Percentiles rank a stretch among this genome's conserved stretches.
These are phyloP conservation scores for Podospora conica DNA, from an alignment of 495 filamentous ascomycete species.

Conservation along the genomic window DNA sequence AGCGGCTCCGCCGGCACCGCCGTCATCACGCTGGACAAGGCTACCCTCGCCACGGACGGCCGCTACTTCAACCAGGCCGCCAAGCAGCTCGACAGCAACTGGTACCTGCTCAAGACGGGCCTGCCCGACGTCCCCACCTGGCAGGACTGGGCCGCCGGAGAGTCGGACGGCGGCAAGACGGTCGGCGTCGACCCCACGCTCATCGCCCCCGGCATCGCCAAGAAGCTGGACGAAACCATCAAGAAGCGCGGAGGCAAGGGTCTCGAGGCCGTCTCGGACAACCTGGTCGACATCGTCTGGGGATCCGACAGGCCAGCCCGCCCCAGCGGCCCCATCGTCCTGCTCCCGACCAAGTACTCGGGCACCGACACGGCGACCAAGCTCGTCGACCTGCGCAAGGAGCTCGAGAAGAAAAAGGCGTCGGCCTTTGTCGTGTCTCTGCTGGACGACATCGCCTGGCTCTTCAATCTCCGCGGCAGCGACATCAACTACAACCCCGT, in stretches of 20 bases:
- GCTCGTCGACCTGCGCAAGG: slow-evolving; percentile 79
- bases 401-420: slow-evolving; percentile 85
- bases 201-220: slow-evolving; percentile 76
- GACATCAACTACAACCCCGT: slow-evolving; percentile 99
- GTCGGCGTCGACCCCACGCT: slow-evolving; percentile 91
- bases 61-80: slow-evolving; percentile 97
- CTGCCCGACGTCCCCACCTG: slow-evolving; percentile 91
- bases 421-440: slow-evolving; percentile 86
- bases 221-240: slow-evolving; percentile 80
- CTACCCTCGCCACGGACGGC: slow-evolving; percentile 89
- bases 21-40: slow-evolving; percentile 78
- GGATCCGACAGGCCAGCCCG: slow-evolving; percentile 62
- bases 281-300: slow-evolving; percentile 88
- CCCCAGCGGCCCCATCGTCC: slow-evolving; percentile 68
- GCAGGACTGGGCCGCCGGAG: slow-evolving; percentile 93
- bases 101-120: slow-evolving; percentile 87
- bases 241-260: slow-evolving; percentile 79
- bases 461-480: slow-evolving; percentile 92
- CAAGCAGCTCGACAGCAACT: slow-evolving; percentile 88
- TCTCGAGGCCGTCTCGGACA: slow-evolving; percentile 65
- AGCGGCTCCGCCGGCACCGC: slow-evolving; percentile 93
- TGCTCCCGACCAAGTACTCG: slow-evolving; percentile 64
- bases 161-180: slow-evolving; percentile 74
- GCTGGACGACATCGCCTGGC: slow-evolving; percentile 97
- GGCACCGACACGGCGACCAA: slow-evolving; percentile 83